Conservation (phyloP, 2,329 filamentous ascomycete species). For the Mycogone perniciosa region DNA sequence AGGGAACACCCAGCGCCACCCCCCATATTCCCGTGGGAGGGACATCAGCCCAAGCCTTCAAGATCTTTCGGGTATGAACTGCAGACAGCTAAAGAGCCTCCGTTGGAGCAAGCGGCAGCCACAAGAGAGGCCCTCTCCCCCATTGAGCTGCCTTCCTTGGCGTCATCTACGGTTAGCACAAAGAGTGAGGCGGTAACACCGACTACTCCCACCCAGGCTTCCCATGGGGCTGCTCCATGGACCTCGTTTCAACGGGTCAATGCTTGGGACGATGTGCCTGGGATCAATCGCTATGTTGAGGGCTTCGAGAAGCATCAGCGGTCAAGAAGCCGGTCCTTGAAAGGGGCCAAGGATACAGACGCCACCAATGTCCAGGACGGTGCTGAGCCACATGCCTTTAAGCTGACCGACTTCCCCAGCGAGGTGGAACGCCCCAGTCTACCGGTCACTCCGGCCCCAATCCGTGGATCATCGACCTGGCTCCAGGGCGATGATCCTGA, state of each 20-base stretch:
- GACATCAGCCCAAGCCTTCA: conserved; percentile 52
- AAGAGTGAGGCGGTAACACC: conserved; percentile 40
- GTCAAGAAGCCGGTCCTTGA: conserved; percentile 22
- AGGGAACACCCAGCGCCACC: conserved; percentile 69
- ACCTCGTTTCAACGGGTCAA: conserved; percentile 69
- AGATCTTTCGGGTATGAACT: conserved; percentile 49
- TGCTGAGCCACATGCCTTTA: conserved; percentile 42
- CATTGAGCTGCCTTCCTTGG: background rate
- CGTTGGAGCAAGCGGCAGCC: background rate
- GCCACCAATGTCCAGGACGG: background rate
- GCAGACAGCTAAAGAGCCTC: conserved; percentile 2
- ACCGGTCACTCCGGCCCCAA: conserved; percentile 82
- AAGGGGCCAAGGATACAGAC: conserved; percentile 1
- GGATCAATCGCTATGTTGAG: conserved; percentile 83
- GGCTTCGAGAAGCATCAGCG: conserved; percentile 58
- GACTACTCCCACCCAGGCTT: conserved; percentile 40
- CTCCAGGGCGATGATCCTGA: conserved; percentile 37
- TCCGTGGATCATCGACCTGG: conserved; percentile 64
- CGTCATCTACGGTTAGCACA: background rate
- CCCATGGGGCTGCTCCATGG: conserved; percentile 55
- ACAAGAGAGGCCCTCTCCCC: conserved; percentile 5
- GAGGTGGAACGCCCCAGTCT: conserved; percentile 78
- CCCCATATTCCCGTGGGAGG: conserved; percentile 90
- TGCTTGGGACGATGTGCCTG: conserved; percentile 87
- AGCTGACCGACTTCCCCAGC: conserved; percentile 80